These are phyloP conservation scores for Termitomyces sp. DNA, from an alignment of 768 basidiomycete genomes.

Conservation along the genomic window DNA sequence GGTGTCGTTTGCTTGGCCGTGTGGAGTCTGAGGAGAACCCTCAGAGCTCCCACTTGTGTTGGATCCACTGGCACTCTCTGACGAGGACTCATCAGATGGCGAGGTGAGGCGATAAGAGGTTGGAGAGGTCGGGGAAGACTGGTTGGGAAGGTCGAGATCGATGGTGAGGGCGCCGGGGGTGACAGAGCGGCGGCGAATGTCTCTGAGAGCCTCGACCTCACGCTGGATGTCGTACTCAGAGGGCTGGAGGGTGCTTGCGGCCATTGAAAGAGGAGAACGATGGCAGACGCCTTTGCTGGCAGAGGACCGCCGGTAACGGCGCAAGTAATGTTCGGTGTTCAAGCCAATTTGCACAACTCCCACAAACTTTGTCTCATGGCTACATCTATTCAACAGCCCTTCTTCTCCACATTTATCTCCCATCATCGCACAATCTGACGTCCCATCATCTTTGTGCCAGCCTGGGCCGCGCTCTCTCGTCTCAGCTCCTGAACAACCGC, in stretches of 20 bases:
- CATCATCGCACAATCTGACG: background rate
- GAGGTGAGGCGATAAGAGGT: conserved; percentile 45
- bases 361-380: conserved; percentile 15
- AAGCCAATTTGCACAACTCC: conserved; percentile 20
- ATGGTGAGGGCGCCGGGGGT: conserved; percentile 79
- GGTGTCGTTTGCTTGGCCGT: conserved; percentile 61
- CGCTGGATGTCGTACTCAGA: conserved; percentile 82
- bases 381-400: background rate
- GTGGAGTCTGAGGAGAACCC: conserved; percentile 21
- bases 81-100: conserved; percentile 17
- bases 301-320: background rate
- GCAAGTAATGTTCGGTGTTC: background rate
- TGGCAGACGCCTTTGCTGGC: background rate
- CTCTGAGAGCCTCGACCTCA: conserved; percentile 80
- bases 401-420: background rate
- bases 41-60: conserved; percentile 15
- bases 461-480: conserved; percentile 49
- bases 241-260: conserved; percentile 56
- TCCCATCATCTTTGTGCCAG: background rate
- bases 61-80: conserved; percentile 21
- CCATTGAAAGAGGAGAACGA: conserved; percentile 19
- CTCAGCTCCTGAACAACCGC: conserved; percentile 83
- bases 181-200: conserved; percentile 79
- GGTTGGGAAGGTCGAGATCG: conserved; percentile 88
- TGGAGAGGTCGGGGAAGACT: conserved; percentile 55